Conservation (phyloP, 1,139 yeast genomes). For the Yamadazyma buinensis region DNA sequence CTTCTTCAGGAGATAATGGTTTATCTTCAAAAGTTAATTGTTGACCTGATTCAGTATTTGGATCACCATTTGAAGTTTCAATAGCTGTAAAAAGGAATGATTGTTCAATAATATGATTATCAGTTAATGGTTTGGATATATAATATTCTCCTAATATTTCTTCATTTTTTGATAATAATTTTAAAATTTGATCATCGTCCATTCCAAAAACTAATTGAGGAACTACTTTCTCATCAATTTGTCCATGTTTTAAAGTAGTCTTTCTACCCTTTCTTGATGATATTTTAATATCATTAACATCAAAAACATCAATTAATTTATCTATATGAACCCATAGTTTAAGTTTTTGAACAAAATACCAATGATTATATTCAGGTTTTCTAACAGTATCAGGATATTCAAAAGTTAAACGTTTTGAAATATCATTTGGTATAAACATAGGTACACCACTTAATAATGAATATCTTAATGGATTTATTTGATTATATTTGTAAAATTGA, state of each 20-base stretch:
- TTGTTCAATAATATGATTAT: constrained; percentile 25
- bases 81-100: constrained; percentile 16
- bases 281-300: constrained; percentile 18
- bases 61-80: constrained; percentile 2
- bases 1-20: constrained; percentile 8
- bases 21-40: constrained; percentile 6
- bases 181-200: constrained; percentile 16
- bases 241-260: constrained; percentile 1
- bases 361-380: constrained; percentile 18
- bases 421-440: constrained; percentile 22
- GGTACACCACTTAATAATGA: constrained; percentile 28
- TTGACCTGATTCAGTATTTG: constrained; percentile 9
- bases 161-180: constrained; percentile 22
- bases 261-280: constrained; percentile 2
- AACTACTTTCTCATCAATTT: constrained; percentile 16
- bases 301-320: constrained; percentile 16
- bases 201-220: constrained; percentile 19
- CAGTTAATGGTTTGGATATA: constrained; percentile 26
- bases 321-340: constrained; percentile 26
- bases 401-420: constrained; percentile 20
- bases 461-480: constrained; percentile 30
- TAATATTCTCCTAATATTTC: constrained; percentile 31
- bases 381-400: constrained; percentile 25
- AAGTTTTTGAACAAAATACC: constrained; percentile 28
- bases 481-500: constrained; percentile 35